These are phyloP conservation scores for Ceratobasidium sp. DNA, from an alignment of 1,284 basidiomycete genomes.

Conservation along the genomic window DNA sequence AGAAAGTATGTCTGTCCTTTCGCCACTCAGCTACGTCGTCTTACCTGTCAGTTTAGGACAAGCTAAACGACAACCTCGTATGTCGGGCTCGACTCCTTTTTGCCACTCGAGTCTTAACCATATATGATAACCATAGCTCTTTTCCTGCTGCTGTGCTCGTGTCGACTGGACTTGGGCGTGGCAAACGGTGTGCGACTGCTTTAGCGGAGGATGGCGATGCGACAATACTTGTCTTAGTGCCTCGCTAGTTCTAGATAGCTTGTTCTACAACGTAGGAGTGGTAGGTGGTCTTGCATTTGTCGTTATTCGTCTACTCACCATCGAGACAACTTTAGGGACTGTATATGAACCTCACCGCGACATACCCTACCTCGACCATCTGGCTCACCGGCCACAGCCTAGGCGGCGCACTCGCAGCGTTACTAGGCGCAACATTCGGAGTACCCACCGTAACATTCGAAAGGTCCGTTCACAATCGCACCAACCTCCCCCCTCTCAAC, in stretches of 20 bases:
- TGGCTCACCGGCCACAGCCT: conserved; percentile 94
- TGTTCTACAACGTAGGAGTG: conserved; percentile 89
- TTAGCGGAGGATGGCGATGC: conserved; percentile 74
- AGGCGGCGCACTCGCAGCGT: conserved; percentile 88
- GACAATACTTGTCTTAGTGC: conserved; percentile 85
- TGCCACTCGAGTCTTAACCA: background rate
- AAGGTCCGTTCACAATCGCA: conserved; percentile 57
- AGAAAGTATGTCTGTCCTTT: conserved; percentile 36
- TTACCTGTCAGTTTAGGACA: conserved; percentile 69
- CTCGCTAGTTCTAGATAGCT: conserved; percentile 87
- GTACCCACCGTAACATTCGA: conserved; percentile 92
- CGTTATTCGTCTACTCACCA: background rate
- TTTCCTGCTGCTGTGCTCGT: conserved; percentile 97
- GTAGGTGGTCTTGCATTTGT: conserved; percentile 62
- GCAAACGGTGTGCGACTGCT: conserved; percentile 90
- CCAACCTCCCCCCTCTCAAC: no score
- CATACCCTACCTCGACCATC: conserved; percentile 88
- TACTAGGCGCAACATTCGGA: conserved; percentile 93
- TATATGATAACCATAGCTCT: conserved; percentile 83
- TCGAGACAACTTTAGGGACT: conserved; percentile 66
- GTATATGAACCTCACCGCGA: conserved; percentile 81
- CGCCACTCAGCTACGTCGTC: background rate
- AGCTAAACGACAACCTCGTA: conserved; percentile 93
- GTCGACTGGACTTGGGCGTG: conserved; percentile 91
- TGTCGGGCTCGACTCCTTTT: background rate